Evolutionary conservation across 805 yeast genomes (phyloP).

Genomic region (Nakazawaea populi): DNA sequence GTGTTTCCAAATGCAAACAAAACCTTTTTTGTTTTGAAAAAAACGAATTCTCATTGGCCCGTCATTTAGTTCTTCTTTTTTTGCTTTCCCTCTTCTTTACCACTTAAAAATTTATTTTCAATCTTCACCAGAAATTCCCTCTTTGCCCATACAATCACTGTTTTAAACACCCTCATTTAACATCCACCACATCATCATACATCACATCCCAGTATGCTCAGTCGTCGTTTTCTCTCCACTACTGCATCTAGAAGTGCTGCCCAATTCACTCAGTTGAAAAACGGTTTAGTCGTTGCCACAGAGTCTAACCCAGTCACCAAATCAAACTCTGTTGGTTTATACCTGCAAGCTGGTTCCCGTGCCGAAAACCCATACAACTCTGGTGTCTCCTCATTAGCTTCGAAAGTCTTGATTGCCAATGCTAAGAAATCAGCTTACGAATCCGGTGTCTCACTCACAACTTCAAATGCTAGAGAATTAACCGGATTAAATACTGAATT

Average conservation of each 20-base stretch:
- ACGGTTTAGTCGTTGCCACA: slow-evolving; percentile 71
- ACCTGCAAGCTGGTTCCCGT: slow-evolving; percentile 73
- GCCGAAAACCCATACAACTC: slow-evolving; percentile 76
- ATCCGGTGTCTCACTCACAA: slow-evolving; percentile 51
- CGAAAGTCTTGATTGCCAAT: slow-evolving; percentile 39
- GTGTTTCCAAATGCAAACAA: no score
- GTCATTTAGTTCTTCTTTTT: not conserved
- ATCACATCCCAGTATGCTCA: slow-evolving; percentile 20
- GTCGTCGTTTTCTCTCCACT: slow-evolving; percentile 58
- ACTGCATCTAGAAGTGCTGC: slow-evolving; percentile 47
- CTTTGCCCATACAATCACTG: no score
- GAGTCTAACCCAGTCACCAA: slow-evolving; percentile 52
- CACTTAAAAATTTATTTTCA: not conserved
- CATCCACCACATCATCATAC: not conserved
- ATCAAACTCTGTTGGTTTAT: slow-evolving; percentile 63
- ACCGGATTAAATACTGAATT: slow-evolving; percentile 62
- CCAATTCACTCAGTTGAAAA: slow-evolving; percentile 63
- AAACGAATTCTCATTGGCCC: not conserved
- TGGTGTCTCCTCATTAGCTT: slow-evolving; percentile 67
- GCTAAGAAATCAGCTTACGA: slow-evolving; percentile 28
- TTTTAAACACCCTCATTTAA: no score
- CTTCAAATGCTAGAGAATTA: slow-evolving; percentile 56
- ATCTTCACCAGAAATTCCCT: no score
- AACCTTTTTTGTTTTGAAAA: not conserved
- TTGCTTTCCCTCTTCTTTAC: not conserved